These are phyloP conservation scores for Calonectria crousiana DNA, from an alignment of 2,329 filamentous ascomycete genomes.

Conservation along the genomic window DNA sequence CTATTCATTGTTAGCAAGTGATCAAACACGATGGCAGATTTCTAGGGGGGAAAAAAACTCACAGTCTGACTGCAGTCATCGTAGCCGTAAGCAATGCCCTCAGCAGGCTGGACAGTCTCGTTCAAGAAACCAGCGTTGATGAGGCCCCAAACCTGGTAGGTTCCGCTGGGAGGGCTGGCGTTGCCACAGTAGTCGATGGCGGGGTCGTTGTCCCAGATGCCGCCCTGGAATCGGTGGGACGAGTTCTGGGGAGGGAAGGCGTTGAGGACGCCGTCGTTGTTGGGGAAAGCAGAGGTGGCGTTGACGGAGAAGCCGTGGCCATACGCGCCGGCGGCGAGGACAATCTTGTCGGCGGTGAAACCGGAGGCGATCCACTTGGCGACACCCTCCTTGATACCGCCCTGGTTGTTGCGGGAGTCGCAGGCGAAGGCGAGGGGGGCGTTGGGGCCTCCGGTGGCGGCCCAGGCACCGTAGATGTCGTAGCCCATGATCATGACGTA, in stretches of 20 bases:
- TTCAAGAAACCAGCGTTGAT: slow-evolving; percentile 36
- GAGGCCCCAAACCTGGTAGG: slow-evolving; percentile 39
- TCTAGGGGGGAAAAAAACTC: slow-evolving; percentile 4
- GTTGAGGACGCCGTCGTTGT: slow-evolving; percentile 18
- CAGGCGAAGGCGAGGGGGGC: slow-evolving; percentile 23
- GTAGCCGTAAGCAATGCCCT: slow-evolving; percentile 27
- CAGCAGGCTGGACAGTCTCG: slow-evolving; percentile 25
- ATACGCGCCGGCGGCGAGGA: slow-evolving; percentile 35
- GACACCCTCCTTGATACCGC: slow-evolving; percentile 25
- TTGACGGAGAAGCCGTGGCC: slow-evolving; percentile 37
- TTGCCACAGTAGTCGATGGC: slow-evolving; percentile 32
- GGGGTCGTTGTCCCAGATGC: slow-evolving; percentile 36
- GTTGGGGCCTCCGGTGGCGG: slow-evolving; percentile 32
- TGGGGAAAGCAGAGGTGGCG: slow-evolving; percentile 20
- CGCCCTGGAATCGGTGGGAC: slow-evolving; percentile 37
- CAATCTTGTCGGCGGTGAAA: slow-evolving; percentile 30
- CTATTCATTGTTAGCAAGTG: slow-evolving; percentile 8
- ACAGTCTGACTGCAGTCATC: slow-evolving; percentile 38
- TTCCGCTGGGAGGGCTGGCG: slow-evolving; percentile 30
- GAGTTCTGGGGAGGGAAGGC: slow-evolving; percentile 34
- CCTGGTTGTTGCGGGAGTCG: slow-evolving; percentile 34
- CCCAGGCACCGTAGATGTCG: slow-evolving; percentile 36
- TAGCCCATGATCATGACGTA: slow-evolving; percentile 43
- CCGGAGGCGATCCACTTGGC: slow-evolving; percentile 31
- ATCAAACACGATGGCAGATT: not conserved